Base-by-base conservation (phyloP, 2,329 filamentous ascomycete species). In the Exutisphaerella laricina region DNA sequence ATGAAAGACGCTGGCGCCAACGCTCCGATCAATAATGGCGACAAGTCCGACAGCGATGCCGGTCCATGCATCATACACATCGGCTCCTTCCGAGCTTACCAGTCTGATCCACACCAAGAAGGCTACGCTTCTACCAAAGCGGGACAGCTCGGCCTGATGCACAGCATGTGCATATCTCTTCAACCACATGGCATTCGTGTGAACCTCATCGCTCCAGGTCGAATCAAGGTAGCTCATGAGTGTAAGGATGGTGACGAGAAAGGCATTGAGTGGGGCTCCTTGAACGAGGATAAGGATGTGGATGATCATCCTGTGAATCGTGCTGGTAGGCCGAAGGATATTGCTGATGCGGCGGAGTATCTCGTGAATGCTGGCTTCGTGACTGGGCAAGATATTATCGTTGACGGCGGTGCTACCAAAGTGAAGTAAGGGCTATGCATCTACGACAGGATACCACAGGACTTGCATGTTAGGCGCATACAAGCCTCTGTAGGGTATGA, bases 61-160 rank as follows among this genome's bases (percentile, higher is more conserved):
- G 58, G 58, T 1, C 55, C 55, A n/a, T 60, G 57, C 26, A 55
- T 70, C 50, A 65, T 75, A 41, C 69, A 73, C 56, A 65, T 75
- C 39, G 69, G 69, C 4, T 71, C 67, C 2, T 75, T 72, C 29
- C 66, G 71, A 18, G 70, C 71, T 2, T 61, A 67, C 23, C 70
- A 72, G 56, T 65, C 67, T 31, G 72, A 75, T 52, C 55, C 65
- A 1, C 63, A 72, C 39, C 69, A 71, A 40, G 72, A 75, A 56
- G 69, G 66, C 3, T 74, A 75, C 43, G 69, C 68, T 5, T 58
- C 70, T 0, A 67, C 66, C 1, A 74, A 75, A 54, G 70, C 71
- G 1, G 71, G 72, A 0, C 56, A 70, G 28, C 50, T 74, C 7
- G 71, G 72, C 0, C 51, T 75, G 16, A 71, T 68, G 49, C 71